Conservation (phyloP, 2,329 filamentous ascomycete genomes). For the Cryphonectria radicalis region DNA sequence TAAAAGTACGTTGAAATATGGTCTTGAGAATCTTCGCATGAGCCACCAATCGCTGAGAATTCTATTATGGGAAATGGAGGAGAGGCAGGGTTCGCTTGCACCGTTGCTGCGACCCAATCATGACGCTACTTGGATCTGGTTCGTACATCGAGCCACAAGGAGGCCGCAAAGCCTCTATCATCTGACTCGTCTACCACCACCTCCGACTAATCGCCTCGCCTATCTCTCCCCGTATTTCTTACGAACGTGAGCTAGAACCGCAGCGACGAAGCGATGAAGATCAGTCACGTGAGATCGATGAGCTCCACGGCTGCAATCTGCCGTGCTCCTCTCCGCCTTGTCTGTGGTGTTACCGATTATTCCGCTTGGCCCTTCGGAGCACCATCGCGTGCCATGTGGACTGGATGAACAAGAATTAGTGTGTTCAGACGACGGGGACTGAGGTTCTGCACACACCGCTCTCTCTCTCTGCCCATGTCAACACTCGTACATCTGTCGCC, state of each 20-base stretch:
- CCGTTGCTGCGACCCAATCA: constrained; percentile 5
- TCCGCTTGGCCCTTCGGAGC: background rate
- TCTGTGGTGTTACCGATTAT: background rate
- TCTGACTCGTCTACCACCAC: background rate
- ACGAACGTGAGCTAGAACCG: background rate
- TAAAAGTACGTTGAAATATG: background rate
- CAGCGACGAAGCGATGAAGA: background rate
- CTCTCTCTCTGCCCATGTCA: background rate
- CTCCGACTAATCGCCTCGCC: constrained; percentile 1
- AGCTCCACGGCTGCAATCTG: constrained; percentile 1
- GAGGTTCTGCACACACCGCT: background rate
- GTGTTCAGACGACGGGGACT: background rate
- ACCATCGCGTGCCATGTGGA: background rate
- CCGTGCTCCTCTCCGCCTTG: background rate
- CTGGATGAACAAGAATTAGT: background rate
- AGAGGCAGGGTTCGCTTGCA: constrained; percentile 11
- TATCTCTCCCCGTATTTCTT: background rate
- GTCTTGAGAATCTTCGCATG: background rate
- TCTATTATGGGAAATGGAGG: background rate
- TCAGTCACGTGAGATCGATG: background rate
- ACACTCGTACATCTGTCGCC: background rate
- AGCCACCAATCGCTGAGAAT: background rate
- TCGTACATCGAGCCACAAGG: constrained; percentile 18
- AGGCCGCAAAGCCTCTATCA: constrained; percentile 8
- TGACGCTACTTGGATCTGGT: background rate